Percentiles rank a stretch among this genome's conserved stretches.
Evolutionary conservation across 768 basidiomycete species (phyloP).

Genomic region (Scleroderma bovista): DNA sequence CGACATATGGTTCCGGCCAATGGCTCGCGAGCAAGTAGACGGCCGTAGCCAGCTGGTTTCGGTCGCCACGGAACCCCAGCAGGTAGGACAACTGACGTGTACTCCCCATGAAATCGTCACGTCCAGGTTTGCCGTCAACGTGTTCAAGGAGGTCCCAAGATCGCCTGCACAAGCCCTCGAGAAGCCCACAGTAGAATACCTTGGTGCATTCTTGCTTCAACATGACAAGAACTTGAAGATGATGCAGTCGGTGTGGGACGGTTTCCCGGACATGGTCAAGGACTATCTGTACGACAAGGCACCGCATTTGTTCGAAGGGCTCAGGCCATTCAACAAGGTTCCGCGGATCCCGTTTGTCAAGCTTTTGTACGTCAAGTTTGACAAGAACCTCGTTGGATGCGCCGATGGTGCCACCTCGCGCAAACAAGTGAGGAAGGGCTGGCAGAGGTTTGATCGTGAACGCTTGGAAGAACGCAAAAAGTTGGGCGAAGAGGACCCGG

Average conservation of each 20-base stretch:
- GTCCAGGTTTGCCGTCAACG: conserved; percentile 20
- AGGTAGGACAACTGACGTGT: conserved; percentile 7
- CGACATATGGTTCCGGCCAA: conserved; percentile 4
- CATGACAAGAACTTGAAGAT: background rate
- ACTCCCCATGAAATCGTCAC: conserved; percentile 11
- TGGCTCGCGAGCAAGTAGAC: background rate
- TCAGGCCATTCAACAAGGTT: background rate
- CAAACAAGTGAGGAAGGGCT: background rate
- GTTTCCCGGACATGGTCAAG: conserved; percentile 4
- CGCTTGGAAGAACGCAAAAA: too few relatives aligned
- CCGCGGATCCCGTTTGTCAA: conserved; percentile 9
- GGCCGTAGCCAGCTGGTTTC: background rate
- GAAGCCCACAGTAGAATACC: conserved; percentile 11
- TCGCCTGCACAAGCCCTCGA: background rate
- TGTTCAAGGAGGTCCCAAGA: conserved; percentile 13
- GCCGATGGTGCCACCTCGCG: background rate
- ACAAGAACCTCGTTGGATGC: conserved; percentile 11
- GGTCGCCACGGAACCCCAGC: background rate
- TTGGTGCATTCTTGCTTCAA: conserved; percentile 22
- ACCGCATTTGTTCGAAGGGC: background rate
- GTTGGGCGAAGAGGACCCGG: too few relatives aligned
- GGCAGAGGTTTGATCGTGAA: background rate
- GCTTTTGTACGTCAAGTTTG: conserved; percentile 18
- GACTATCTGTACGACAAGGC: conserved; percentile 2
- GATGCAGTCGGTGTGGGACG: background rate